A percentile compares a stretch with the other conserved stretches of the same genome.
Evolutionary conservation across 345 rosid genomes (phyloP).

Genomic region (Hibiscus tridactylites): DNA sequence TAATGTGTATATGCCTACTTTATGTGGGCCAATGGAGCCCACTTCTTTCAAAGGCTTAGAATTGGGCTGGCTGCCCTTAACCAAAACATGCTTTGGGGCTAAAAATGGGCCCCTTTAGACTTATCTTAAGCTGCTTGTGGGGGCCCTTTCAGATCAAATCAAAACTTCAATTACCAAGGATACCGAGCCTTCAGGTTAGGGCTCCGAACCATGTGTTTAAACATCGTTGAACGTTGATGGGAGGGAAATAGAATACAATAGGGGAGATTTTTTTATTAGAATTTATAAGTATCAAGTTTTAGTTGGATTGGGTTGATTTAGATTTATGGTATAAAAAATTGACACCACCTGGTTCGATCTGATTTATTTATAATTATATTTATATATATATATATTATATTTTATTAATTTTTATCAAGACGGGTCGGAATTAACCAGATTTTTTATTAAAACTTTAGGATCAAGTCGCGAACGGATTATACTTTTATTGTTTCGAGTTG

Average conservation of each 20-base stretch:
- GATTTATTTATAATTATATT: too few species aligned
- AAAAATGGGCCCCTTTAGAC: slow-evolving; percentile 2
- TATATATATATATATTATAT: too few species aligned
- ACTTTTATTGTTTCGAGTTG: too few species aligned
- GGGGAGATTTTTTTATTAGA: too few species aligned
- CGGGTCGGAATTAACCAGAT: too few species aligned
- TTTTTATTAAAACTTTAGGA: too few species aligned
- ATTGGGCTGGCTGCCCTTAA: slow-evolving; percentile 33
- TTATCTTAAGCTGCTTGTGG: slow-evolving; percentile 1
- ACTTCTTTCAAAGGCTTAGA: background rate
- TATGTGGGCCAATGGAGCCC: slow-evolving; percentile 9
- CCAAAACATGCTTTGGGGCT: slow-evolving; percentile 15
- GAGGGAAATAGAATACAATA: slow-evolving; percentile 22
- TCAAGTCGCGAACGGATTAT: too few species aligned
- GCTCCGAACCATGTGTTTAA: slow-evolving; percentile 43
- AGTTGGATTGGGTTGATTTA: too few species aligned
- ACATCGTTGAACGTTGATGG: slow-evolving; percentile 21
- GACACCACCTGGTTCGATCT: too few species aligned
- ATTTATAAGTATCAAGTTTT: too few species aligned
- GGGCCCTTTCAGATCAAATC: slow-evolving; percentile 13
- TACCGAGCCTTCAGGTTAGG: slow-evolving; percentile 31
- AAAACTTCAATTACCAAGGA: background rate
- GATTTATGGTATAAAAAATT: too few species aligned
- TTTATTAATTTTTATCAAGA: too few species aligned
- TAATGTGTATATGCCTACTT: background rate